phyloP scores from a whole-genome alignment of 495 filamentous ascomycete species.

The Neurospora tetraspora region DNA sequence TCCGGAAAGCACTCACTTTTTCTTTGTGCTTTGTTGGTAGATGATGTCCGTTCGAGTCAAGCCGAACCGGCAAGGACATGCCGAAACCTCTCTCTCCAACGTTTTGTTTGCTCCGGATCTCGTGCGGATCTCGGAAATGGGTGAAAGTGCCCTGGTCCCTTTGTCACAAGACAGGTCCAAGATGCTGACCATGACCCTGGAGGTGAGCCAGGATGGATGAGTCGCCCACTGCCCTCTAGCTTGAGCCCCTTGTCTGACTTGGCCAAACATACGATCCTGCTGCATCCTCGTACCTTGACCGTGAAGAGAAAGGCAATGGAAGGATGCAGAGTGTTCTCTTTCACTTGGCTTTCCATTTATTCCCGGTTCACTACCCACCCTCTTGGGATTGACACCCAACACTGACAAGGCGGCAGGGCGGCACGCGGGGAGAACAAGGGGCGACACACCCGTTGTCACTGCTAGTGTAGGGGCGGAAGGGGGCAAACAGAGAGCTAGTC shows the following conservation, averaged over 20 bases:
- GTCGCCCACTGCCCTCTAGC: neutral
- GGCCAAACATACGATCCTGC: neutral
- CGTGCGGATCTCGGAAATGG: neutral
- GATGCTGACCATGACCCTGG: neutral
- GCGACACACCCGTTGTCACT: neutral
- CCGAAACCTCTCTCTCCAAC: neutral
- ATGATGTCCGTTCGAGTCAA: neutral
- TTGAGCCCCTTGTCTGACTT: neutral
- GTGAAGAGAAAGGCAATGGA: neutral
- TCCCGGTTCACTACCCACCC: neutral
- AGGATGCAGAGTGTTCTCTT: neutral
- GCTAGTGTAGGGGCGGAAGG: neutral
- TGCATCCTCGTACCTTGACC: neutral
- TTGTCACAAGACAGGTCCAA: neutral
- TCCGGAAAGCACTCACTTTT: neutral
- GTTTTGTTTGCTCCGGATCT: neutral
- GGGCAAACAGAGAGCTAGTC: neutral
- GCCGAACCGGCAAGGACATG: neutral
- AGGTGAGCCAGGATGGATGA: neutral
- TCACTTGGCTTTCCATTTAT: neutral
- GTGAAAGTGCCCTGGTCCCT: neutral
- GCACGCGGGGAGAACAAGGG: neutral
- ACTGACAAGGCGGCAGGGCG: neutral
- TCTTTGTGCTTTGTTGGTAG: neutral
- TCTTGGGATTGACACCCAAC: neutral